Conservation (phyloP, 2,329 filamentous ascomycete genomes). For the Pseudogymnoascus sp. region DNA sequence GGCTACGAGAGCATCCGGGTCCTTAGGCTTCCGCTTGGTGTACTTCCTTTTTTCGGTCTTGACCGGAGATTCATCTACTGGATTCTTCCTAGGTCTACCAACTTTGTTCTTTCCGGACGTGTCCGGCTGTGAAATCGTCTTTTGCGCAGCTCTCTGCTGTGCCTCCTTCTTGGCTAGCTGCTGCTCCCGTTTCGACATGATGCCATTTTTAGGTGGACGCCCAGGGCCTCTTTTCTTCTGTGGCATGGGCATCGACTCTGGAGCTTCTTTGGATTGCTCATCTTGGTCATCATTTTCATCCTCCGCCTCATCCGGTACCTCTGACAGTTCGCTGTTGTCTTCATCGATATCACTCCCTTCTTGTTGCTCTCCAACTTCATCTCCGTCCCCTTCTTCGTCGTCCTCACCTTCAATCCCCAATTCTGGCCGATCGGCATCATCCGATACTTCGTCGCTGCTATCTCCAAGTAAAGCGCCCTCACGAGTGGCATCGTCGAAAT, state of each 20-base stretch:
- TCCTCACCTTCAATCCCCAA: constrained; percentile 15
- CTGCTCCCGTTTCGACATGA: constrained; percentile 72
- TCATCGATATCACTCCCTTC: constrained; percentile 21
- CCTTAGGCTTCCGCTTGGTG: constrained; percentile 51
- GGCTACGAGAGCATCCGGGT: constrained; percentile 33
- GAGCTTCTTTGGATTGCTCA: background rate
- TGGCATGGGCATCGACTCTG: constrained; percentile 23
- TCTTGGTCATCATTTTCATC: constrained; percentile 19
- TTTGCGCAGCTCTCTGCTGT: constrained; percentile 52
- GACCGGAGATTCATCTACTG: constrained; percentile 46
- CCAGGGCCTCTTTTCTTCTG: constrained; percentile 56
- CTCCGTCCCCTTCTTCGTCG: constrained; percentile 21
- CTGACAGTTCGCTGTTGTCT: constrained; percentile 17
- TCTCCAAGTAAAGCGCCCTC: constrained; percentile 45
- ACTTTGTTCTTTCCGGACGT: constrained; percentile 48
- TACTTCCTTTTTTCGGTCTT: constrained; percentile 57
- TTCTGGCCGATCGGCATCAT: constrained; percentile 11
- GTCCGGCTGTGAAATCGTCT: constrained; percentile 34
- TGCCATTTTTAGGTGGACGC: constrained; percentile 72
- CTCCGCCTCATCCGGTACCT: constrained; percentile 12
- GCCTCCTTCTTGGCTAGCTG: constrained; percentile 52
- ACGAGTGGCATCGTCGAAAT: constrained; percentile 56
- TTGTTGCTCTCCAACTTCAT: constrained; percentile 24
- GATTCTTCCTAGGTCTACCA: constrained; percentile 55
- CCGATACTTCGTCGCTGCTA: constrained; percentile 37